Percentiles rank a stretch among this genome's conserved stretches.
phyloP scores from a whole-genome alignment of 2,329 filamentous ascomycete species.

The Epichloe elymi region DNA sequence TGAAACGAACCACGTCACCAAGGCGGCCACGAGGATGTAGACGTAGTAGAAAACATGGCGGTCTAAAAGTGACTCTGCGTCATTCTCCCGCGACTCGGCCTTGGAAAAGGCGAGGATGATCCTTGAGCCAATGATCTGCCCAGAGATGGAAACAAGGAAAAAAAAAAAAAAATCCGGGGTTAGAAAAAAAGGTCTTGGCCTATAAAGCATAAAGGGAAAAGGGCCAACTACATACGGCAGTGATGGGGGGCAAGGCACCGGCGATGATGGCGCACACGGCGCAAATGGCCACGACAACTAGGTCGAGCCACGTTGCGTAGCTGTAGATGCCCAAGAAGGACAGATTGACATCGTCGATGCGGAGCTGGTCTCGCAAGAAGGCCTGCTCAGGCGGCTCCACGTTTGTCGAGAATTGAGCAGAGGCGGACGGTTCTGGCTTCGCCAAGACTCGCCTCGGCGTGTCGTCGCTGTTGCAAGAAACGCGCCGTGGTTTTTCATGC shows the following conservation, averaged over 20 bases:
- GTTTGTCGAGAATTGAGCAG: too few relatives aligned
- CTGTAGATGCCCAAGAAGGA: background rate
- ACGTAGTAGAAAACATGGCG: conserved; percentile 2
- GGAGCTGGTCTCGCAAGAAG: background rate
- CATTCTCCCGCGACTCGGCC: too few relatives aligned
- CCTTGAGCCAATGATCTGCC: background rate
- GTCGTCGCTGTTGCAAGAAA: too few relatives aligned
- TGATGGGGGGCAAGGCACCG: background rate
- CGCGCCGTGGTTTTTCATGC: too few relatives aligned
- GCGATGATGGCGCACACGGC: background rate
- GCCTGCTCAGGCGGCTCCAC: too few relatives aligned
- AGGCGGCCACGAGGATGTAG: conserved; percentile 17
- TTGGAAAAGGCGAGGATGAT: too few relatives aligned
- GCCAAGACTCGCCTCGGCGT: too few relatives aligned
- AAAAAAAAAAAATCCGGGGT: background rate
- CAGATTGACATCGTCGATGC: background rate
- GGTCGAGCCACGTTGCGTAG: background rate
- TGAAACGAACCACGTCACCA: conserved; percentile 20
- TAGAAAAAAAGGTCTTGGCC: background rate
- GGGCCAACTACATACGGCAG: background rate
- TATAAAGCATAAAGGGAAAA: background rate
- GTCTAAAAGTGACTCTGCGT: too few relatives aligned
- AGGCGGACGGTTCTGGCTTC: too few relatives aligned
- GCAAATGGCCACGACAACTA: background rate
- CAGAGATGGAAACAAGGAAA: background rate